Conservation (phyloP, 1,284 basidiomycete species). For the Boletus holoroseus region DNA sequence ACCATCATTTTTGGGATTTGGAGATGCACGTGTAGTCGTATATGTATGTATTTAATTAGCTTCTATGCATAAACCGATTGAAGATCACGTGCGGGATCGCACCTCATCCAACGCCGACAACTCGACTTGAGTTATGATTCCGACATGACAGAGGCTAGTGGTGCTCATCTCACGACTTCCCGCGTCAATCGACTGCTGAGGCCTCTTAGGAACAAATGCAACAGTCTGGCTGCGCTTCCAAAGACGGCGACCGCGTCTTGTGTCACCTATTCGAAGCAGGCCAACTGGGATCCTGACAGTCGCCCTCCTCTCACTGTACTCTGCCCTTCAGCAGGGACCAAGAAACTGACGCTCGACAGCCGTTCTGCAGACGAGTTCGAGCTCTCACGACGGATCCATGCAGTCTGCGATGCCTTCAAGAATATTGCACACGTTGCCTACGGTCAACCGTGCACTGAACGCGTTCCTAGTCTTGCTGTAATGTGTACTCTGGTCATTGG, state of each 20-base stretch:
- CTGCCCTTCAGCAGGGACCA: conserved; percentile 35
- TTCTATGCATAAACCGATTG: not conserved
- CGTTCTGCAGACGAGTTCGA: conserved; percentile 37
- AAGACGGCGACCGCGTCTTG: conserved; percentile 11
- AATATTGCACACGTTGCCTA: conserved; percentile 40
- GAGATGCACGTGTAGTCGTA: not conserved
- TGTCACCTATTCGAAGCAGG: conserved; percentile 18
- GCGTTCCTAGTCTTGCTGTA: conserved; percentile 38
- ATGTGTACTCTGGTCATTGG: conserved; percentile 49
- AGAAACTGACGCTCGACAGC: conserved; percentile 36
- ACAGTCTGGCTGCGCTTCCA: conserved; percentile 33
- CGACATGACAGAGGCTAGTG: conserved; percentile 11
- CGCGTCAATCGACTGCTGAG: conserved; percentile 49
- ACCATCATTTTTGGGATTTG: not conserved
- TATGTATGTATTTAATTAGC: conserved; percentile 6
- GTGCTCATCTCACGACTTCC: conserved; percentile 37
- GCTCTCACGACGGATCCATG: conserved; percentile 45
- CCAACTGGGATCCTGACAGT: conserved; percentile 22
- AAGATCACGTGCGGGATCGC: conserved; percentile 21
- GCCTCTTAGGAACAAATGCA: conserved; percentile 51
- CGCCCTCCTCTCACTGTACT: conserved; percentile 39
- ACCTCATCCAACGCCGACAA: not conserved
- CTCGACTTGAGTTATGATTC: not conserved
- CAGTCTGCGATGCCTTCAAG: conserved; percentile 49
- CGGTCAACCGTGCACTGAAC: conserved; percentile 17